Base-by-base conservation (phyloP, 1,284 basidiomycete species). In the Vanrija pseudolonga region DNA sequence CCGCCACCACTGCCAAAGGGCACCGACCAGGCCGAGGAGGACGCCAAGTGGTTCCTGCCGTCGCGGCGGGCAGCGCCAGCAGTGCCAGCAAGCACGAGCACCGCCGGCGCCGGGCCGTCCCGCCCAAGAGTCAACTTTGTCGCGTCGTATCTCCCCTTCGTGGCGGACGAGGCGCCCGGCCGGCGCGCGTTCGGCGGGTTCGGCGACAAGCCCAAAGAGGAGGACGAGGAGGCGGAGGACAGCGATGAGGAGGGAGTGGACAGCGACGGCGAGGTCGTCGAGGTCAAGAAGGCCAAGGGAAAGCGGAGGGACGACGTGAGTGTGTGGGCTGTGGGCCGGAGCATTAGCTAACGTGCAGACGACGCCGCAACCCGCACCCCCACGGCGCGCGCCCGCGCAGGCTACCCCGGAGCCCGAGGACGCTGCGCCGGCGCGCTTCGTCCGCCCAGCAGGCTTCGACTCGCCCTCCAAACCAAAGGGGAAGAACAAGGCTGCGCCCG, bases 121-220 rank as follows among this genome's bases (percentile, higher is more conserved):
- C 45, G 49, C 6, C 47, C 51, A 6, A 53, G 44, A 12, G 52
- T 65, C 32, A 50, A 53, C 28, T 71, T 68, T 36, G 67, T 68
- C 26, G 49, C 59, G 26, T 62, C 60, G 15, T 71, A 71, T 50
- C 51, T 68, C 20, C 61, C 67, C 18, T 71, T 69, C 48, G 46
- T 68, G 38, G 53, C 60, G 44, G 57, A 62, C 23, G 54, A 44
- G 18, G 53, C 40, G 20, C 46, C 26, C 11, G 65, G 66, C 1
- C 52, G 66, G 38, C 54, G 60, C 38, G 47, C 57, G 28, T 67
- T 67, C 51, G 66, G 65, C 37, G 61, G 62, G 14, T 62, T 58
- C 32, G 62, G 58, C 12, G 40, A 40, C 7, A 50, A 53, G 48
- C 36, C 47, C 2, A 45, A 36, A 18, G 45, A 26, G 12, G 52